Conservation (phyloP, 164 flowering plant species). For the Piper longum region DNA sequence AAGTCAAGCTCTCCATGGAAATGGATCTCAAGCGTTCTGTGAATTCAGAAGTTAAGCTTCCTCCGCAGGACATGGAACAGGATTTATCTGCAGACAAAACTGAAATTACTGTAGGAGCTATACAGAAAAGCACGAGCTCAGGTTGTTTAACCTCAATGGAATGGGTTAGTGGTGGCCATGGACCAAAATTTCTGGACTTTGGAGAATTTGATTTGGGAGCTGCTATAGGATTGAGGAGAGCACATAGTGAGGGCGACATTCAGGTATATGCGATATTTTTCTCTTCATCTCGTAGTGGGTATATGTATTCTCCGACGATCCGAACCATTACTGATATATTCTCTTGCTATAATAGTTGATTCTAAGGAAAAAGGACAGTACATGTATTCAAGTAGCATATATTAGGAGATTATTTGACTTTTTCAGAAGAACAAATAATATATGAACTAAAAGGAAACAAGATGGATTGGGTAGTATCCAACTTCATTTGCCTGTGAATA, state of each 20-base stretch:
- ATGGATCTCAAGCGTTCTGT: no score
- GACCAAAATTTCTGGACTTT: slow-evolving; percentile 56
- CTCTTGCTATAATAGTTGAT: not conserved
- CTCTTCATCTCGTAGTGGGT: no score
- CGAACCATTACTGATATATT: not conserved
- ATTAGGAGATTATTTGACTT: no score
- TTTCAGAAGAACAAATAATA: not conserved
- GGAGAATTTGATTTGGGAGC: slow-evolving; percentile 43
- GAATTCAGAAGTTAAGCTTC: slow-evolving; percentile 29
- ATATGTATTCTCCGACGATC: no score
- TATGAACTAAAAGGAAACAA: not conserved
- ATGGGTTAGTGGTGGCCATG: slow-evolving; percentile 26
- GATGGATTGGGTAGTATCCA: not conserved
- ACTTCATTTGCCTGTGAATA: not conserved
- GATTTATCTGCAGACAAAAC: slow-evolving; percentile 18
- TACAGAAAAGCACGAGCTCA: slow-evolving; percentile 66
- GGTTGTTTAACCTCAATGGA: slow-evolving; percentile 64
- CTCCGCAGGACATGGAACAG: slow-evolving; percentile 32
- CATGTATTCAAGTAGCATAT: no score
- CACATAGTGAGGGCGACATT: slow-evolving; percentile 95
- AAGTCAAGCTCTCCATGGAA: no score
- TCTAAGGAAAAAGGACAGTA: no score
- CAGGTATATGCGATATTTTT: slow-evolving; percentile 34
- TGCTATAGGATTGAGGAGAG: slow-evolving; percentile 82
- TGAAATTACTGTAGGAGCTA: slow-evolving; percentile 11